Percentiles rank a stretch among this genome's conserved stretches.
Evolutionary conservation across 352 stramenopile species (phyloP).

Genomic region (Globisporangium barbulae): DNA sequence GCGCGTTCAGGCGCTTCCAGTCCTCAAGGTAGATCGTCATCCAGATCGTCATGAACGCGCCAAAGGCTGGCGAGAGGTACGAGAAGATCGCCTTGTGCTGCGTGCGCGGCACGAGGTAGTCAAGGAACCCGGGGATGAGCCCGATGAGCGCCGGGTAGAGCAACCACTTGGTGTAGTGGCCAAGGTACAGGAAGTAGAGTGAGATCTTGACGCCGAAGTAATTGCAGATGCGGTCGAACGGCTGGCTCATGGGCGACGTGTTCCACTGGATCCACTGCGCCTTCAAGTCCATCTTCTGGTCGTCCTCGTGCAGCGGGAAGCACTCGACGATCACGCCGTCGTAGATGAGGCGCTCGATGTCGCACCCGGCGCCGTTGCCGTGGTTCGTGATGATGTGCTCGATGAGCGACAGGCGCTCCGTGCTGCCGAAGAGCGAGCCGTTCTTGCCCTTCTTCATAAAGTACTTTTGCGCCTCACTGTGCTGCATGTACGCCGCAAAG

Average conservation of each 20-base stretch:
- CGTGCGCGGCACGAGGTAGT: conserved; percentile 42
- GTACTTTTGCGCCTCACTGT: conserved; percentile 60
- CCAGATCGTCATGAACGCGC: conserved; percentile 89
- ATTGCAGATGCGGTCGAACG: conserved; percentile 75
- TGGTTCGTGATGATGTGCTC: conserved; percentile 85
- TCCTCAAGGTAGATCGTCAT: conserved; percentile 88
- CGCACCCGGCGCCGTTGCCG: conserved; percentile 52
- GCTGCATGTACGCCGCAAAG: conserved; percentile 78
- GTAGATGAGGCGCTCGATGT: conserved; percentile 75
- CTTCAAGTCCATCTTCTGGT: conserved; percentile 57
- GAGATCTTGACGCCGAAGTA: conserved; percentile 92
- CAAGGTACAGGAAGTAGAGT: conserved; percentile 97
- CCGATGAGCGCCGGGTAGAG: conserved; percentile 92
- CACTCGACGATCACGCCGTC: conserved; percentile 73
- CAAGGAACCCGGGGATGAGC: conserved; percentile 83
- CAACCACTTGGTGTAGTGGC: conserved; percentile 95
- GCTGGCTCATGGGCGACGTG: conserved; percentile 70
- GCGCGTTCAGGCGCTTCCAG: conserved; percentile 85
- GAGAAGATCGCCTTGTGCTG: conserved; percentile 62
- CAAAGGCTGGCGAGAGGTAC: conserved; percentile 74
- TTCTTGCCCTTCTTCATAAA: conserved; percentile 58
- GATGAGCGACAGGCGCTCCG: conserved; percentile 75
- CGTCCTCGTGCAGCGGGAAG: conserved; percentile 74
- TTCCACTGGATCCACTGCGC: conserved; percentile 70
- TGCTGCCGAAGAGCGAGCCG: conserved; percentile 70